Evolutionary conservation across 129 eudicot genomes (phyloP).

Genomic region (Helichrysum umbraculigerum): DNA sequence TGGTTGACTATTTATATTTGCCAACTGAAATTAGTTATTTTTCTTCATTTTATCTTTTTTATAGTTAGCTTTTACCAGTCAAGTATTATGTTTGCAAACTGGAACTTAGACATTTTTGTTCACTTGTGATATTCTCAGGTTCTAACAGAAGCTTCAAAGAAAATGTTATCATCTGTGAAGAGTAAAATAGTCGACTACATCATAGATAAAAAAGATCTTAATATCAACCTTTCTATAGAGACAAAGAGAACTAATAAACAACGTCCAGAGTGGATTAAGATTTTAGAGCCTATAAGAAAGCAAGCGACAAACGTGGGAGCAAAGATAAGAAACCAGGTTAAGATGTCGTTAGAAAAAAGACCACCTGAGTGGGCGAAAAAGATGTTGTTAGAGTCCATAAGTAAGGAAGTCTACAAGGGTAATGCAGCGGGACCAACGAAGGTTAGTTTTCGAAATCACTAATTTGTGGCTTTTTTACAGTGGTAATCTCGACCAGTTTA

Average conservation of each 20-base stretch:
- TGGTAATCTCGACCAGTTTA: neutral
- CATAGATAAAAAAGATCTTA: constrained; percentile 49
- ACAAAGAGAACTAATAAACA: constrained; percentile 31
- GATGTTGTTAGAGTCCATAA: constrained; percentile 72
- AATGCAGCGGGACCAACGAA: constrained; percentile 99
- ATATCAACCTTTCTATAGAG: constrained; percentile 37
- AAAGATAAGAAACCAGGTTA: constrained; percentile 64
- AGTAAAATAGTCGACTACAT: constrained; percentile 36
- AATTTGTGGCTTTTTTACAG: neutral
- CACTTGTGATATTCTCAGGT: constrained; percentile 51
- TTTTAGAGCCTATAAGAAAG: constrained; percentile 85
- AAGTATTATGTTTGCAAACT: constrained; percentile 14
- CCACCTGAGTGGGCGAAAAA: constrained; percentile 93
- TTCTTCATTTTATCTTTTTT: neutral
- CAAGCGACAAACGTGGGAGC: constrained; percentile 96
- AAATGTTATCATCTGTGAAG: constrained; percentile 60
- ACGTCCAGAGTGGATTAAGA: constrained; percentile 84
- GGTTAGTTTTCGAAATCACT: constrained; percentile 43
- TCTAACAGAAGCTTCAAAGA: constrained; percentile 80
- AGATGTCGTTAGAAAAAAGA: constrained; percentile 56
- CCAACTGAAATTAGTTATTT: neutral
- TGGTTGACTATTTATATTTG: neutral
- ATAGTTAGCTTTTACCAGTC: neutral
- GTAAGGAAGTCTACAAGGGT: constrained; percentile 92
- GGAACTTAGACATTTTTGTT: neutral